Evolutionary conservation across 352 stramenopile genomes (phyloP), one percentile per base, ranked within the genome.

Genomic region (Aphanomyces stellatus): DNA sequence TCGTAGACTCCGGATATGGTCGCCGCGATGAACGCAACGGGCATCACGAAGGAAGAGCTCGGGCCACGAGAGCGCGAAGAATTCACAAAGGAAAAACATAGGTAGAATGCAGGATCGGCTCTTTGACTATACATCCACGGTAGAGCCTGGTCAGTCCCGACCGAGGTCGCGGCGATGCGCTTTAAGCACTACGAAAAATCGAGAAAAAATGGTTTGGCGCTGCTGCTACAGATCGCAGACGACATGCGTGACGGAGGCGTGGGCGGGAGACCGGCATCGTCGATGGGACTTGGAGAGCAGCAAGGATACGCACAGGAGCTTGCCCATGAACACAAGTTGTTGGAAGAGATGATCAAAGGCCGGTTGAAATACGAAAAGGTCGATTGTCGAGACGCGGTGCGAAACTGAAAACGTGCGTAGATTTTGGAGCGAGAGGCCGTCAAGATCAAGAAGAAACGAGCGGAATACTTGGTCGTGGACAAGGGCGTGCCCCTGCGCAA

Each of bases 341-440:
- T 67, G 3, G 41, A 67, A 67, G 60, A 30, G 2, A 67, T 67
- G 60, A 67, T 67, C 22, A 49, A 51, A 22, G 60, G 60, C 2
- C 60, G 60, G 11, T 41, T 67, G 15, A 49, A 51, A 19, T 67
- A 67, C 37, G 60, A 67, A 43, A 67, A 67, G 60, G 60, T 67
- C 10, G n/a, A n/a, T n/a, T n/a, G n/a, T n/a, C n/a, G n/a, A n/a
- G n/a, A n/a, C n/a, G n/a, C n/a, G n/a, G n/a, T n/a, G n/a, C n/a
- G n/a, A n/a, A n/a, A n/a, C n/a, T n/a, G n/a, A n/a, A n/a, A n/a
- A n/a, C n/a, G n/a, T n/a, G n/a, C n/a, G n/a, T 37, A 67, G 60
- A 46, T 67, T 8, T 31, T 67, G 28, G 60, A 67, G 49, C 57
- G 33, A 43, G 60, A 67, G 33, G 60, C 60, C 13, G 46, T 28